These are phyloP conservation scores for Fusarium sp. DNA, from an alignment of 2,329 filamentous ascomycete genomes.

Conservation along the genomic window DNA sequence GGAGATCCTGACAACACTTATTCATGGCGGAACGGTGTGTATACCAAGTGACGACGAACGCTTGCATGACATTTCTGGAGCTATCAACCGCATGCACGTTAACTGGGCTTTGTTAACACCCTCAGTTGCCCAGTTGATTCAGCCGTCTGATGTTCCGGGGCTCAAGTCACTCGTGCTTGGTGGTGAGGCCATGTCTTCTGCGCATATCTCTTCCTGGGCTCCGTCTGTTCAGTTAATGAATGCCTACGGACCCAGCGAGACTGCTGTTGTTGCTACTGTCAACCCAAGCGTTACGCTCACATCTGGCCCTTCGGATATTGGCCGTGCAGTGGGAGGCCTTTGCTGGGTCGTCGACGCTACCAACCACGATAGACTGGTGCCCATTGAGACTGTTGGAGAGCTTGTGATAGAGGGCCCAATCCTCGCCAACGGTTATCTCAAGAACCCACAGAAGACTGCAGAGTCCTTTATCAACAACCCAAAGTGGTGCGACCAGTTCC, in stretches of 20 bases:
- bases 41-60: conserved; percentile 53
- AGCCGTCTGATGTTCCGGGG: conserved; percentile 21
- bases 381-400: conserved; percentile 49
- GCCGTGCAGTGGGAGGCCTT: conserved; percentile 22
- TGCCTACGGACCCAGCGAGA: conserved; percentile 39
- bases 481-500: conserved; percentile 13
- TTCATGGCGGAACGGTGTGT: conserved; percentile 48
- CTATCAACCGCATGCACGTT: conserved; percentile 19
- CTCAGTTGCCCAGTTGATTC: conserved; percentile 30
- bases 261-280: conserved; percentile 30
- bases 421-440: conserved; percentile 62
- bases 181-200: conserved; percentile 40
- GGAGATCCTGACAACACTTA: conserved; percentile 33
- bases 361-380: conserved; percentile 43
- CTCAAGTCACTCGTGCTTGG: conserved; percentile 34
- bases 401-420: conserved; percentile 52
- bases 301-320: conserved; percentile 33
- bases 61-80: conserved; percentile 48
- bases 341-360: conserved; percentile 44
- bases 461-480: conserved; percentile 43
- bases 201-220: conserved; percentile 31
- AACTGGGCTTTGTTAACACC: conserved; percentile 42
- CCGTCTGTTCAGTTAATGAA: conserved; percentile 34
- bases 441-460: conserved; percentile 49
- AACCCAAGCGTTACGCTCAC: conserved; percentile 1